Evolutionary conservation across 2,329 filamentous ascomycete species (phyloP).

Genomic region (Aspergillus puulaauensis): DNA sequence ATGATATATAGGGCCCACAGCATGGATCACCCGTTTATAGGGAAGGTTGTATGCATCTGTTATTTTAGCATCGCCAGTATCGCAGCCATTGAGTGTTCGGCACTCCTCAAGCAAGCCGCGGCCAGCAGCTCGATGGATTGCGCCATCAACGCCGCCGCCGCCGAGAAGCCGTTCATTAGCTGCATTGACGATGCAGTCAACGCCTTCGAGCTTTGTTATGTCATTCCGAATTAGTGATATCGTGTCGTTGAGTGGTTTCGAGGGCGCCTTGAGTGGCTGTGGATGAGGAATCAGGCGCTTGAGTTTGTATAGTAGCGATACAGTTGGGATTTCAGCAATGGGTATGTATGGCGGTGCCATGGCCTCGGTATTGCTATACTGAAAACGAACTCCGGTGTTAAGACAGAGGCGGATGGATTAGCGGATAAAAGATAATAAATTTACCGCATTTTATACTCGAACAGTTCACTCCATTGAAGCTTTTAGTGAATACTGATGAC

Average conservation of each 20-base stretch:
- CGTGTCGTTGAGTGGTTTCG: conserved; percentile 49
- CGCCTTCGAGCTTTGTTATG: conserved; percentile 70
- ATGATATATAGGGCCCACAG: conserved; percentile 80
- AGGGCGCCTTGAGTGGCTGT: conserved; percentile 37
- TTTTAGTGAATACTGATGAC: not conserved
- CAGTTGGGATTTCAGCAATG: conserved; percentile 39
- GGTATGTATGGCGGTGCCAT: conserved; percentile 24
- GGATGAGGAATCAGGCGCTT: conserved; percentile 47
- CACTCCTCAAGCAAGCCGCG: conserved; percentile 69
- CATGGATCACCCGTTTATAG: conserved; percentile 78
- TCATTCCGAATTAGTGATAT: conserved; percentile 72
- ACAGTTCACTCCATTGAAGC: not conserved
- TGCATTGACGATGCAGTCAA: conserved; percentile 90
- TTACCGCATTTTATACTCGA: not conserved
- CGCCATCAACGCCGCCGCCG: conserved; percentile 86
- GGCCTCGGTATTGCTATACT: not conserved
- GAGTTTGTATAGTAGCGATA: conserved; percentile 64
- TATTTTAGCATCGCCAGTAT: conserved; percentile 78
- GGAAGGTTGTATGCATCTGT: conserved; percentile 76
- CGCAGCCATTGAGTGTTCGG: conserved; percentile 67
- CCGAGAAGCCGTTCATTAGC: conserved; percentile 77
- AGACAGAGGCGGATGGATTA: not conserved
- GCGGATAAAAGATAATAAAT: not conserved
- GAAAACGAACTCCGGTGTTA: not conserved
- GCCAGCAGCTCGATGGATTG: conserved; percentile 84